Conservation (phyloP, 306 rosid species). For the Trichosanthes cucumerina region DNA sequence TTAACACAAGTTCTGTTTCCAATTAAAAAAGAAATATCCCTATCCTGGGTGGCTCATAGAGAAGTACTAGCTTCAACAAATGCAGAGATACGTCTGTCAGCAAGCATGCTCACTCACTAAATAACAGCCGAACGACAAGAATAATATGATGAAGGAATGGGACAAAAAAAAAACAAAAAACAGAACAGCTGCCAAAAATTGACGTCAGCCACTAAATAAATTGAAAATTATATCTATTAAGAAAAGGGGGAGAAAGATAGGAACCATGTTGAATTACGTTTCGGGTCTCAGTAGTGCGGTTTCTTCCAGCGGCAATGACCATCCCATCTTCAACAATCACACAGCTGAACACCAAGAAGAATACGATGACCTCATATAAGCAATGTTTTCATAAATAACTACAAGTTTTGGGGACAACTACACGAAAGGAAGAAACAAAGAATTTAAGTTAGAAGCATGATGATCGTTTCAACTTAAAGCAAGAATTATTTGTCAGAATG, state of each 20-base stretch:
- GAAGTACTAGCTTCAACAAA: background rate
- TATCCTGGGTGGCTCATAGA: background rate
- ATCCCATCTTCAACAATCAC: conserved; percentile 70
- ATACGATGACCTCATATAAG: conserved; percentile 8
- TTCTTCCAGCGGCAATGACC: conserved; percentile 75
- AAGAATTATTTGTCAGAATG: background rate
- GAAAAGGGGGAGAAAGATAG: background rate
- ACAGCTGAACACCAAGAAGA: conserved; percentile 41
- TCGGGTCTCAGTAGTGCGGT: conserved; percentile 70
- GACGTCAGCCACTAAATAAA: background rate
- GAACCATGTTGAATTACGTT: conserved; percentile 36
- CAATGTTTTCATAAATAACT: background rate
- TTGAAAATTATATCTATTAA: background rate
- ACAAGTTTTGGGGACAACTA: background rate
- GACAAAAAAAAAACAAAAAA: background rate
- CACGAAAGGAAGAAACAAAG: background rate
- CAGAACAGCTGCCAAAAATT: background rate
- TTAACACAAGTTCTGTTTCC: background rate
- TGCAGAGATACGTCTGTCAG: background rate
- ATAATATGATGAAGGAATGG: background rate
- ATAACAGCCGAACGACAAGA: background rate
- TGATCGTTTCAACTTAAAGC: too few relatives aligned
- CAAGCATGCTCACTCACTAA: background rate
- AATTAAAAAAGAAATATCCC: background rate
- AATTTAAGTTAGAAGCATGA: background rate